phyloP scores from a whole-genome alignment of 2,329 filamentous ascomycete species.

The Phyllosticta ampelicida region DNA sequence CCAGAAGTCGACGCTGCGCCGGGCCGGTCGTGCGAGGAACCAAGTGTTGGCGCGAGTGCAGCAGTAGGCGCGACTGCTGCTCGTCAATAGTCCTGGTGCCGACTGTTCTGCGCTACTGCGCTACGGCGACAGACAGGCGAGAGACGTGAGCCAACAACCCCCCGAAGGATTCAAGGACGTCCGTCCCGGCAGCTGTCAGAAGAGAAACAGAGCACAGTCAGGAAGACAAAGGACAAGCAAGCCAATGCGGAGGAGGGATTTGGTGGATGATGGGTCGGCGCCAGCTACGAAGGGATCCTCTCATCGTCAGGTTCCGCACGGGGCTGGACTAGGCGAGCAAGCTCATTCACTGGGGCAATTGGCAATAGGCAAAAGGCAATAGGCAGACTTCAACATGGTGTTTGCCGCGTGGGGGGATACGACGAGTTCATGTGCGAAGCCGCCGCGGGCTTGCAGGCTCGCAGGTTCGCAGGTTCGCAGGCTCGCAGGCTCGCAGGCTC shows the following conservation, averaged over 20 bases:
- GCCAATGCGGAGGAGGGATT: neutral
- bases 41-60: neutral
- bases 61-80: neutral
- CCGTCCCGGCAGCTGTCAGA: no score
- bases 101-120: neutral
- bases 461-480: no score
- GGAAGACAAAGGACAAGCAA: neutral
- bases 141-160: neutral
- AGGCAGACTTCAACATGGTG: neutral
- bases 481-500: no score
- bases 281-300: neutral
- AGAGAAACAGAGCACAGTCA: neutral
- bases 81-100: neutral
- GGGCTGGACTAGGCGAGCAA: neutral
- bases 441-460: no score
- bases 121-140: neutral
- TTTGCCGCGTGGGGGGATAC: neutral
- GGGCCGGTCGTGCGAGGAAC: neutral
- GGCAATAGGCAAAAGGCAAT: neutral
- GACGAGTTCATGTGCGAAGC: neutral
- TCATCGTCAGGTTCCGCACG: neutral
- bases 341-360: neutral
- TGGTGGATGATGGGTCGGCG: neutral
- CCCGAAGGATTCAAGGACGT: no score
- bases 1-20: neutral